Evolutionary conservation across 202 grass and related monocot genomes (phyloP).

Genomic region (Zoysia matrella): DNA sequence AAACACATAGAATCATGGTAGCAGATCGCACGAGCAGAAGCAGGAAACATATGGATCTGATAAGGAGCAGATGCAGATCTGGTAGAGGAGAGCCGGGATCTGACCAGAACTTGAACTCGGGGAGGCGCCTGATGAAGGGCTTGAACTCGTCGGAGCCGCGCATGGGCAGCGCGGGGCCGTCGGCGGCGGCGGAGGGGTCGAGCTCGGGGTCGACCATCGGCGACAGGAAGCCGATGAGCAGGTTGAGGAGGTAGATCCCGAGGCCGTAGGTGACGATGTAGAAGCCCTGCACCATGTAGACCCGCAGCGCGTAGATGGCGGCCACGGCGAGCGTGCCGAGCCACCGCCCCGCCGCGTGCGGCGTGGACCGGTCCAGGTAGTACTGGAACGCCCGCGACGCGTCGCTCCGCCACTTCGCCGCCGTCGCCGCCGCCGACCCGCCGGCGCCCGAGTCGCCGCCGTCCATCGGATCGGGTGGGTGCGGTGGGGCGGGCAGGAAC

Average conservation of each 20-base stretch:
- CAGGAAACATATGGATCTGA: constrained; percentile 11
- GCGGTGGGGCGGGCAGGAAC: background rate
- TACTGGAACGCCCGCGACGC: constrained; percentile 74
- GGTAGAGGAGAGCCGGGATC: background rate
- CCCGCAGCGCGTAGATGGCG: constrained; percentile 66
- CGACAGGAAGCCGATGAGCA: constrained; percentile 89
- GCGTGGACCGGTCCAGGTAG: constrained; percentile 89
- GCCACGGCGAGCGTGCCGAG: constrained; percentile 67
- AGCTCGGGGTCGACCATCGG: constrained; percentile 91
- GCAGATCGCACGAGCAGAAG: background rate
- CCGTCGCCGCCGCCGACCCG: constrained; percentile 30
- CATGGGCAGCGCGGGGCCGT: constrained; percentile 68
- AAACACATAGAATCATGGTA: background rate
- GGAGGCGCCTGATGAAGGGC: constrained; percentile 81
- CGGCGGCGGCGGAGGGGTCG: constrained; percentile 54
- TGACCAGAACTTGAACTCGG: constrained; percentile 97
- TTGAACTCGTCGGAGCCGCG: constrained; percentile 88
- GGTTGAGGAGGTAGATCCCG: constrained; percentile 23
- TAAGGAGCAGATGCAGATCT: constrained; percentile 13
- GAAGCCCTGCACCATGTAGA: constrained; percentile 80
- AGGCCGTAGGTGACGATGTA: constrained; percentile 83
- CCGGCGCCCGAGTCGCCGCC: constrained; percentile 42
- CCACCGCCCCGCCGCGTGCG: constrained; percentile 78
- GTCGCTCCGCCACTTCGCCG: constrained; percentile 73
- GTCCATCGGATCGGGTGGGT: constrained; percentile 53